Evolutionary conservation across 2,329 filamentous ascomycete species (phyloP).

Genomic region (Penicillium sp.): DNA sequence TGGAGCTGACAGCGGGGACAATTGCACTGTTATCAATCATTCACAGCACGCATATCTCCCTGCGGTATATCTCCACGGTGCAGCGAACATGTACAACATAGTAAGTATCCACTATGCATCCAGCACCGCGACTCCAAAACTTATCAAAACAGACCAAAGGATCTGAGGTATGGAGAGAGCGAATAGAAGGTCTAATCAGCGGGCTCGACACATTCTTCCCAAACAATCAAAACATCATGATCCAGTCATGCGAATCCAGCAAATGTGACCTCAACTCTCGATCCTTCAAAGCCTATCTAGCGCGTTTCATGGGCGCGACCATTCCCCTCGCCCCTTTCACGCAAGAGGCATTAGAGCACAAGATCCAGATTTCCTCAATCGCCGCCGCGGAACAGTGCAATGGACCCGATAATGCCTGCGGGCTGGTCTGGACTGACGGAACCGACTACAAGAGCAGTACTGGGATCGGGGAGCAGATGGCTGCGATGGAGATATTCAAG

Average conservation of each 20-base stretch:
- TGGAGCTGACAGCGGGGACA: constrained; percentile 49
- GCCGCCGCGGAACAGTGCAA: constrained; percentile 23
- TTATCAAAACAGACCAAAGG: background rate
- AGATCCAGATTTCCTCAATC: constrained; percentile 50
- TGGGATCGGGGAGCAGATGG: constrained; percentile 72
- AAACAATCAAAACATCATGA: constrained; percentile 51
- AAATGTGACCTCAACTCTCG: constrained; percentile 60
- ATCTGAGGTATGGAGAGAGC: constrained; percentile 51
- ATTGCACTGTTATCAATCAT: constrained; percentile 52
- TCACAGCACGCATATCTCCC: constrained; percentile 58
- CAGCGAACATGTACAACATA: constrained; percentile 56
- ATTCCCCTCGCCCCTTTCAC: constrained; percentile 59
- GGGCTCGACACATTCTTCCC: constrained; percentile 53
- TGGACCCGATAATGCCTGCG: constrained; percentile 26
- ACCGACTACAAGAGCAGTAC: constrained; percentile 59
- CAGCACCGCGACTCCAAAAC: constrained; percentile 20
- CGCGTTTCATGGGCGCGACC: constrained; percentile 57
- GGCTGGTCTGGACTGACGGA: constrained; percentile 41
- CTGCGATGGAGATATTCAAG: constrained; percentile 65
- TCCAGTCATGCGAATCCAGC: constrained; percentile 58
- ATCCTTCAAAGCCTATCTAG: constrained; percentile 65
- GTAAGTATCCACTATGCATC: constrained; percentile 33
- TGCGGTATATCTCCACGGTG: constrained; percentile 53
- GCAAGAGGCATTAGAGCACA: constrained; percentile 48
- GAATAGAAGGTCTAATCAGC: constrained; percentile 54